phyloP scores from a whole-genome alignment of 2,329 filamentous ascomycete species.

The Scedosporium aurantiacum region DNA sequence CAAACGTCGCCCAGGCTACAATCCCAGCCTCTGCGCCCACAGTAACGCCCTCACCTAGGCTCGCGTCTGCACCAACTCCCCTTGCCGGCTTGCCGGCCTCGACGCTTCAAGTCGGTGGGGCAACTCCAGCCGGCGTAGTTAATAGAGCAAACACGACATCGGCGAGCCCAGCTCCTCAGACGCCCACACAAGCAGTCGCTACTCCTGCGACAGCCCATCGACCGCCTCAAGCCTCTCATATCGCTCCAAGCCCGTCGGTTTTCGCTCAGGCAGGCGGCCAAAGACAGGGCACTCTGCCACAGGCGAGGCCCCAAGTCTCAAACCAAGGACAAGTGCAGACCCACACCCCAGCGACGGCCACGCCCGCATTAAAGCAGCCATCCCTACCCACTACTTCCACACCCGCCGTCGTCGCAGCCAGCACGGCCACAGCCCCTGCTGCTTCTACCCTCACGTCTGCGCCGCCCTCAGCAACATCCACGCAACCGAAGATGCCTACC shows the following conservation, averaged over 20 bases:
- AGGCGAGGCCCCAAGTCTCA: neutral
- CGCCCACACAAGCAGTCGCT: neutral
- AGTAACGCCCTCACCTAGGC: neutral
- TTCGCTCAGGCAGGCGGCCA: neutral
- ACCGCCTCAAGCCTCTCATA: neutral
- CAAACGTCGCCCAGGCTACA: neutral
- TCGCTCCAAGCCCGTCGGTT: neutral
- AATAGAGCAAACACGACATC: neutral
- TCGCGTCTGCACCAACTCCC: neutral
- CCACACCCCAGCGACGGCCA: neutral
- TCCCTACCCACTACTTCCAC: neutral
- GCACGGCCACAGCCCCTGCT: neutral
- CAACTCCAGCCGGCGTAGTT: neutral
- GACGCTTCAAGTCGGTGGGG: neutral
- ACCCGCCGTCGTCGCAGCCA: neutral
- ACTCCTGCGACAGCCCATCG: neutral
- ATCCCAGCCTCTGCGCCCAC: neutral
- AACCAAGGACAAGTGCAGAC: constrained; percentile 1
- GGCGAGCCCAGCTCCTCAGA: neutral
- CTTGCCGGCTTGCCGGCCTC: neutral
- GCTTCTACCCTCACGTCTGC: neutral
- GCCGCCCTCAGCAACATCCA: neutral
- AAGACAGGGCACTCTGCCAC: neutral
- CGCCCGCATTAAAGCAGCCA: neutral
- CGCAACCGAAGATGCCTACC: neutral